phyloP scores from a whole-genome alignment of 2,329 filamentous ascomycete species.

The Aspergillus pseudoterreus region DNA sequence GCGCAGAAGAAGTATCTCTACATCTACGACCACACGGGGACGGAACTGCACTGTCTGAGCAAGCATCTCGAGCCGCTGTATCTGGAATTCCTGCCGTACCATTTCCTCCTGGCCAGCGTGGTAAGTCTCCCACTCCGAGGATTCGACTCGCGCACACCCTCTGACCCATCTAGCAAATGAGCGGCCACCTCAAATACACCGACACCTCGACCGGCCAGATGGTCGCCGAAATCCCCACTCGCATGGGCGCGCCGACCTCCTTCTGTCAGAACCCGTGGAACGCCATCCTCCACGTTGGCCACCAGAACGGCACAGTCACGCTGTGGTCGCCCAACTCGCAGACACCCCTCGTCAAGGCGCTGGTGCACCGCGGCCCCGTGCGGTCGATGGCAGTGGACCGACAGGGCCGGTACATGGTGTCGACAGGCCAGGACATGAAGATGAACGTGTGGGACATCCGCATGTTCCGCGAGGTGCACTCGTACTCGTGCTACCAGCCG shows the following conservation, averaged over 20 bases:
- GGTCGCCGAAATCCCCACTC: conserved; percentile 79
- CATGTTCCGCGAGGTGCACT: conserved; percentile 89
- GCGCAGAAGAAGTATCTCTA: conserved; percentile 96
- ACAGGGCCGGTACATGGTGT: conserved; percentile 93
- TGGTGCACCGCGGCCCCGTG: conserved; percentile 86
- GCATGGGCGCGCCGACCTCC: conserved; percentile 76
- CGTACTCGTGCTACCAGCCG: conserved; percentile 78
- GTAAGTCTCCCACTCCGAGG: conserved; percentile 47
- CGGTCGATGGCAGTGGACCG: conserved; percentile 80
- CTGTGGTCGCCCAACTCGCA: conserved; percentile 92
- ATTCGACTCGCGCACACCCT: no score
- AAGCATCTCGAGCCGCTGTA: conserved; percentile 88
- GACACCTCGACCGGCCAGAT: conserved; percentile 91
- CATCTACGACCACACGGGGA: conserved; percentile 88
- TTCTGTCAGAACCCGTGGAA: conserved; percentile 89
- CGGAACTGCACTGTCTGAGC: conserved; percentile 86
- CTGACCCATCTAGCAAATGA: conserved; percentile 56
- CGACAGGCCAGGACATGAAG: conserved; percentile 80
- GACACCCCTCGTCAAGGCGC: conserved; percentile 82
- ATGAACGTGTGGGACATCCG: conserved; percentile 97
- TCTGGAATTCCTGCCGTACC: conserved; percentile 94
- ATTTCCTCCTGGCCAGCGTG: conserved; percentile 86
- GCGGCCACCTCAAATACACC: conserved; percentile 86
- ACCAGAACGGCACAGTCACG: conserved; percentile 91
- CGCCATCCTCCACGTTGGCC: conserved; percentile 84